A percentile compares a stretch with the other conserved stretches of the same genome.
These are phyloP conservation scores for Gracilaria gracilis DNA, from an alignment of 23 red algal genomes.

Conservation along the genomic window DNA sequence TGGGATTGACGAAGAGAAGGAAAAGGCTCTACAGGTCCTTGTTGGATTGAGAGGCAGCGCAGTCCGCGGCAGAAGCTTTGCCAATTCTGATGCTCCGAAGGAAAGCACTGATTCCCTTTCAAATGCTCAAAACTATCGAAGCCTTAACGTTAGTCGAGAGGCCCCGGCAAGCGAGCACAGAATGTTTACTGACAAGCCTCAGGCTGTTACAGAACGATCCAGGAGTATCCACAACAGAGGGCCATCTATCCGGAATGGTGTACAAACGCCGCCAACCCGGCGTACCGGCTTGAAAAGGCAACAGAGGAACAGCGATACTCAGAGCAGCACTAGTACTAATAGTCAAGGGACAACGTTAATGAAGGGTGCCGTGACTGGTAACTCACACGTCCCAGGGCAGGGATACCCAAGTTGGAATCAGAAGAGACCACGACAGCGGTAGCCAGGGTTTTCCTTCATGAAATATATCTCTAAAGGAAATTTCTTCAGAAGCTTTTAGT, in stretches of 20 bases:
- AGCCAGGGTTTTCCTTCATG: not conserved
- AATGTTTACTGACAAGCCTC: not conserved
- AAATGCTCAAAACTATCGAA: not conserved
- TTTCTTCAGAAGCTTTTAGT: too few relatives aligned
- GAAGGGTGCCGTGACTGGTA: conserved; percentile 22
- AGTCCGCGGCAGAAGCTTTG: not conserved
- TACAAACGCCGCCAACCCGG: not conserved
- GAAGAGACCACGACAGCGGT: conserved; percentile 31
- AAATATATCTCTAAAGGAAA: not conserved
- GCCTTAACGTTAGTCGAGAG: not conserved
- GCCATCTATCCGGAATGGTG: not conserved
- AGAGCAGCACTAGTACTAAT: conserved; percentile 23
- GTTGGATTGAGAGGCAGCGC: conserved; percentile 38
- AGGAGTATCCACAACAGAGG: not conserved
- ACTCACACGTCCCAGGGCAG: conserved; percentile 2
- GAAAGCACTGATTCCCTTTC: not conserved
- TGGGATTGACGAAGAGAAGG: conserved; percentile 31
- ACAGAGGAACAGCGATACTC: conserved; percentile 13
- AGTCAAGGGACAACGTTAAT: conserved; percentile 30
- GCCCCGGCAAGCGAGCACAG: conserved; percentile 5
- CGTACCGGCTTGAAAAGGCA: conserved; percentile 1
- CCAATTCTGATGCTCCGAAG: conserved; percentile 1
- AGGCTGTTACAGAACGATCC: not conserved
- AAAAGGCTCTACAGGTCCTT: conserved; percentile 42
- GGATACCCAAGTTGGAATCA: conserved; percentile 9